Evolutionary conservation across 2,329 filamentous ascomycete genomes (phyloP).

Genomic region (Colletotrichum chrysophilum): DNA sequence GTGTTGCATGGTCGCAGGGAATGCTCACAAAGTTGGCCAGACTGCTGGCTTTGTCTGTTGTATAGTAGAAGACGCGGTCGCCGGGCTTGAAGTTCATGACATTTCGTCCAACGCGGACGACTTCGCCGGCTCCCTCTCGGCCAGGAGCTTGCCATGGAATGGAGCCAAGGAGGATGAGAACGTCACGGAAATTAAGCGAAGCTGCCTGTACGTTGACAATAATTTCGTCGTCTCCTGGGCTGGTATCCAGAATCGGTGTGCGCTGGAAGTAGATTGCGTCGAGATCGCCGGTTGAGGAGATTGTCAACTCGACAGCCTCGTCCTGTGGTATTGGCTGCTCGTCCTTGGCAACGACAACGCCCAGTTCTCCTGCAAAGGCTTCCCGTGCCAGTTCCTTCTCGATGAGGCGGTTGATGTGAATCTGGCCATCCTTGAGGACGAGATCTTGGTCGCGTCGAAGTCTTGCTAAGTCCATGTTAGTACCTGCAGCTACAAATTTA

Average conservation of each 20-base stretch:
- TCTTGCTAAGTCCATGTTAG: neutral
- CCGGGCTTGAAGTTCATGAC: conserved; percentile 33
- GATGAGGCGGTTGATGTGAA: neutral
- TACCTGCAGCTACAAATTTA: neutral
- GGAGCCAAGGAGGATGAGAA: neutral
- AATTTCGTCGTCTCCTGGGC: conserved; percentile 22
- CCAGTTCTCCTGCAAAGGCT: neutral
- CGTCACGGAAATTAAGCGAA: conserved; percentile 34
- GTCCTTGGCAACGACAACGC: neutral
- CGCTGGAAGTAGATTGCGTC: conserved; percentile 29
- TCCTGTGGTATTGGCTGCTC: neutral
- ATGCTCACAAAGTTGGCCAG: conserved; percentile 25
- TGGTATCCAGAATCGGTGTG: conserved; percentile 6
- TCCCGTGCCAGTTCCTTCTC: neutral
- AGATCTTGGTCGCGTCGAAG: neutral
- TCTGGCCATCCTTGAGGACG: neutral
- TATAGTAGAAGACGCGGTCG: neutral
- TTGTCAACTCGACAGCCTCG: conserved; percentile 27
- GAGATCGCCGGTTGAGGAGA: conserved; percentile 26
- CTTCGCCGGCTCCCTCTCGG: conserved; percentile 33
- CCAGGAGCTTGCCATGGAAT: conserved; percentile 27
- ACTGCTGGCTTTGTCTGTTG: conserved; percentile 7
- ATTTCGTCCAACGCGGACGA: conserved; percentile 30
- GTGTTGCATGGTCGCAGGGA: conserved; percentile 14
- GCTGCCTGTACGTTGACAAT: conserved; percentile 23